Conservation (phyloP, 139 green algal genomes). For the Spirogloea muscicola region DNA sequence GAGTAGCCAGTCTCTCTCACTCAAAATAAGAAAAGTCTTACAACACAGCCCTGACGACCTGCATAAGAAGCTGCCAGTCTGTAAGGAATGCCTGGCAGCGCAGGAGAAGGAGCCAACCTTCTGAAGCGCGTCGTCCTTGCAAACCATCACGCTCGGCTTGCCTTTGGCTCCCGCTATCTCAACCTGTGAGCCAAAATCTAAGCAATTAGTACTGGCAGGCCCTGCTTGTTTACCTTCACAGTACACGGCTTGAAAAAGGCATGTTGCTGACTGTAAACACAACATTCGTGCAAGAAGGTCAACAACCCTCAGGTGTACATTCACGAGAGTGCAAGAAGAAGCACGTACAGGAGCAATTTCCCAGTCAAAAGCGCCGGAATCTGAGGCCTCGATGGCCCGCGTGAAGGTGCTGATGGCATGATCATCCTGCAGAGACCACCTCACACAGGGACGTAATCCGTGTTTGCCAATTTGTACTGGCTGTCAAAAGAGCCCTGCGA, state of each 20-base stretch:
- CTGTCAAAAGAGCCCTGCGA: too few species aligned
- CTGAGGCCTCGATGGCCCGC: conserved; percentile 53
- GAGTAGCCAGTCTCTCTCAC: too few species aligned
- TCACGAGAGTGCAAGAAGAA: background rate
- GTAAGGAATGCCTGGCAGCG: too few species aligned
- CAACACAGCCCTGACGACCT: too few species aligned
- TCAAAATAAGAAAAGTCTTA: too few species aligned
- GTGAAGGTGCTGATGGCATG: conserved; percentile 63
- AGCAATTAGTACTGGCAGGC: too few species aligned
- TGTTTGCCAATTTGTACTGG: too few species aligned
- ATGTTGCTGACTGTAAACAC: background rate
- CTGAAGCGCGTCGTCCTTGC: conserved; percentile 21
- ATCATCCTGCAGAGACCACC: too few species aligned
- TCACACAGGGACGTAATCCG: too few species aligned
- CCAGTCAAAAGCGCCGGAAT: conserved; percentile 46
- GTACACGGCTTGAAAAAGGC: background rate
- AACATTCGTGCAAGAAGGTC: background rate
- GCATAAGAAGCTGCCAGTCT: too few species aligned
- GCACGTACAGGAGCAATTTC: conserved; percentile 64
- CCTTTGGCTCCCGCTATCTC: conserved; percentile 30
- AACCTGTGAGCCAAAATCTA: conserved; percentile 9
- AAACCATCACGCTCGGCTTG: conserved; percentile 20
- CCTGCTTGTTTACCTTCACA: too few species aligned
- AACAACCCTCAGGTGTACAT: background rate
- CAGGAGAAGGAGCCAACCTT: conserved; percentile 55